Evolutionary conservation across 768 basidiomycete species (phyloP), one percentile per base, ranked within the genome.

Genomic region (Pilatotrama ljubarskyi): DNA sequence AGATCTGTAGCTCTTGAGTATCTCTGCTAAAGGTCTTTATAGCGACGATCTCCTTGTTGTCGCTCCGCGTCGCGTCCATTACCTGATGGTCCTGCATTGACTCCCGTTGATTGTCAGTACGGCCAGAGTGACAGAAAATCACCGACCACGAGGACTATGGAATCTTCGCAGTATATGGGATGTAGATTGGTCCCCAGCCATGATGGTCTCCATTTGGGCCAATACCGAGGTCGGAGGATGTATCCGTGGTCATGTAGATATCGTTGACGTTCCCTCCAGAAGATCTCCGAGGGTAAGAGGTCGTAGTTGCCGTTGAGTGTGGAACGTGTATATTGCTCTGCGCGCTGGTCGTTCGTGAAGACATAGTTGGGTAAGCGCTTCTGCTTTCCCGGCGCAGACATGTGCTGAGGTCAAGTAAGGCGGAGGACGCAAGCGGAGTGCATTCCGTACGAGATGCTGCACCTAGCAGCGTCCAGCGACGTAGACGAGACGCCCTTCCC

Each of bases 201-300:
- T 1, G 64, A 65, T 0, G 64, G 64, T 3, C 14, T 18, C 64
- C 64, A 65, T 2, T 53, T 22, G 1, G 48, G 49, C 26, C 11
- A 18, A 40, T 65, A 69, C 0, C 68, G 59, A 3, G 63, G 60
- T 11, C 70, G 57, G 1, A 71, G 63, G 17, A 5, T 20, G 46
- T 71, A 71, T 0, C 70, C 70, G 5, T 26, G 20, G 1, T 38
- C 10, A 4, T 46, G 8, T 1, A 71, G 35, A 24, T 32, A 63
- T 9, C 37, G n/a, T 17, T 66, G 44, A 24, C 49, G 55, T 37
- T 61, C 61, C 5, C 48, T 38, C 64, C 68, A 68, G 13, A 15
- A 25, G 11, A 24, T 11, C 26, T 64, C 63, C 3, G 25, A 55
- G 0, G 54, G 43, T 1, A 51, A 0, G 1, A 64, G 46, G n/a